Evolutionary conservation across 305 asterid species (phyloP).

Genomic region (Solanum hybrid): DNA sequence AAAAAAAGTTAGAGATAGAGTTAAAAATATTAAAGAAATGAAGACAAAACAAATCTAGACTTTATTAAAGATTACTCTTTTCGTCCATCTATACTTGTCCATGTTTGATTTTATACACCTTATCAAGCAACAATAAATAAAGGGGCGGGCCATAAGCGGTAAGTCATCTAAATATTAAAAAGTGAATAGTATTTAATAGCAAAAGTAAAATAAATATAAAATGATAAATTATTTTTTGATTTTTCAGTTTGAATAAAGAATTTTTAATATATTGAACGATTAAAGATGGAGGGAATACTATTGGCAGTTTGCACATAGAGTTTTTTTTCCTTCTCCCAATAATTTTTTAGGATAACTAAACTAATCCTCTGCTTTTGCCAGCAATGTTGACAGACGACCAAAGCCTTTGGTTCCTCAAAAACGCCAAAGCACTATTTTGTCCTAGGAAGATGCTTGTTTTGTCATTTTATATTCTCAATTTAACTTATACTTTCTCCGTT

Average conservation of each 20-base stretch:
- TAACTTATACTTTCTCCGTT: not conserved
- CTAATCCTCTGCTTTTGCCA: not conserved
- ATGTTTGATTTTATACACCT: too few species aligned
- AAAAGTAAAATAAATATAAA: too few species aligned
- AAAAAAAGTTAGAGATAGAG: not conserved
- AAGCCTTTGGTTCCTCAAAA: not conserved
- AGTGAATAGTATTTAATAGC: too few species aligned
- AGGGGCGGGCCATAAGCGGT: too few species aligned
- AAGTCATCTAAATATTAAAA: too few species aligned
- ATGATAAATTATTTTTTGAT: too few species aligned
- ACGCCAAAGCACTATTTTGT: slow-evolving; percentile 7
- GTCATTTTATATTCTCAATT: not conserved
- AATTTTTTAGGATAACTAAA: slow-evolving; percentile 10
- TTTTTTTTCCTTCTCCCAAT: not conserved
- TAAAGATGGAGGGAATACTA: not conserved
- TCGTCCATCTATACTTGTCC: not conserved
- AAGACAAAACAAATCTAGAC: not conserved
- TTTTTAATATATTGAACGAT: too few species aligned
- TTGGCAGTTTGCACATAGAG: not conserved
- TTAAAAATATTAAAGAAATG: not conserved
- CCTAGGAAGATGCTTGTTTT: not conserved
- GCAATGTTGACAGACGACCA: not conserved
- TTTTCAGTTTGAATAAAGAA: not conserved
- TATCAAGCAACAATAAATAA: too few species aligned
- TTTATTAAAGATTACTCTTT: not conserved